Conservation (phyloP, 306 rosid species). For the Chamaecrista fasciculata region DNA sequence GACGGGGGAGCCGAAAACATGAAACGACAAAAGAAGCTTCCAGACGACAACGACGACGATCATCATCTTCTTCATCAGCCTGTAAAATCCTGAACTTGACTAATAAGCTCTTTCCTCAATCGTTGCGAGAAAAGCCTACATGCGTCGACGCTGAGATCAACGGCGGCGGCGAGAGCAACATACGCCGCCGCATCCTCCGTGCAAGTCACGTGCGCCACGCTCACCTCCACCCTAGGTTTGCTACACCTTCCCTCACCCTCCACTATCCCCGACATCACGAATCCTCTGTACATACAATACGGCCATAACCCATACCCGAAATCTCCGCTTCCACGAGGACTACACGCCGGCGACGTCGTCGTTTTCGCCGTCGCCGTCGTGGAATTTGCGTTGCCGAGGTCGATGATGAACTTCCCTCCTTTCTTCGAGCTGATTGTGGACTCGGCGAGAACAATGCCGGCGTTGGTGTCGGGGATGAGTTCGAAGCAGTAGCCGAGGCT, state of each 20-base stretch:
- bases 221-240: slow-evolving; percentile 56
- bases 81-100: slow-evolving; percentile 39
- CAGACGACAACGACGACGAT: too few relatives aligned
- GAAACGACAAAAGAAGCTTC: slow-evolving; percentile 24
- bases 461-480: slow-evolving; percentile 58
- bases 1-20: slow-evolving; percentile 21
- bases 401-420: slow-evolving; percentile 58
- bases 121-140: slow-evolving; percentile 62
- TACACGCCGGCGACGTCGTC: slow-evolving; percentile 58
- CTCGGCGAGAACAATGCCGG: slow-evolving; percentile 65
- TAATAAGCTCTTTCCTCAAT: slow-evolving; percentile 53
- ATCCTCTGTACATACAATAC: slow-evolving; percentile 67
- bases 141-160: slow-evolving; percentile 63
- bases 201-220: slow-evolving; percentile 59
- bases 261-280: slow-evolving; percentile 58
- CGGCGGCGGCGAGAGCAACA: slow-evolving; percentile 57
- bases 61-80: slow-evolving; percentile 37
- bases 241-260: slow-evolving; percentile 59
- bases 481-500: slow-evolving; percentile 65
- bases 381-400: slow-evolving; percentile 44
- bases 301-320: slow-evolving; percentile 82
- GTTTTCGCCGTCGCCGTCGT: slow-evolving; percentile 41
- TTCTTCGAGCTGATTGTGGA: slow-evolving; percentile 53
- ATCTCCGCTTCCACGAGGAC: slow-evolving; percentile 78
- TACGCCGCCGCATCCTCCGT: slow-evolving; percentile 65